Evolutionary conservation across 2,329 filamentous ascomycete genomes (phyloP).

Genomic region (Exophiala aquamarina): DNA sequence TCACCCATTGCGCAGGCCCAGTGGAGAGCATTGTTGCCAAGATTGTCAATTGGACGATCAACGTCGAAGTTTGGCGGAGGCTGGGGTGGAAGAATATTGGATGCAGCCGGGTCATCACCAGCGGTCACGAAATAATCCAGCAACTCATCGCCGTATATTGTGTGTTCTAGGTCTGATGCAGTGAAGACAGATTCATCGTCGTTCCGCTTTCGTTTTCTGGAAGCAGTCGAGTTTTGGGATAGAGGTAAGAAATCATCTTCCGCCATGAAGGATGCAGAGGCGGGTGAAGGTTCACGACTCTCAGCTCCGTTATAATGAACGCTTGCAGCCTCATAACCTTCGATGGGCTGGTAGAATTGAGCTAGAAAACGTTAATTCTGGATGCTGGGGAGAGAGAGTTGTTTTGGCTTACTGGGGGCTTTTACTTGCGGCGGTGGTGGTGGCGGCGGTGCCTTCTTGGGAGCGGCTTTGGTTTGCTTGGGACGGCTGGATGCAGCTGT

Average conservation of each 20-base stretch:
- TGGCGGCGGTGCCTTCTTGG: slow-evolving; percentile 57
- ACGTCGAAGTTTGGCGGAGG: slow-evolving; percentile 85
- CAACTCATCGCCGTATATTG: slow-evolving; percentile 87
- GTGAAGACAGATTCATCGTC: slow-evolving; percentile 52
- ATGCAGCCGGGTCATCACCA: slow-evolving; percentile 68
- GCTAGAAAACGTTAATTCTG: slow-evolving; percentile 8
- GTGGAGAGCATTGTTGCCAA: slow-evolving; percentile 88
- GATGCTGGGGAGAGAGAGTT: background rate
- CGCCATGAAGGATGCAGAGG: slow-evolving; percentile 79
- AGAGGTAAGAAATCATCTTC: slow-evolving; percentile 77
- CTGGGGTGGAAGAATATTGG: slow-evolving; percentile 62
- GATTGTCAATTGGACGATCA: slow-evolving; percentile 89
- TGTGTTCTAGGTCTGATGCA: slow-evolving; percentile 74
- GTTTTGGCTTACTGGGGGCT: slow-evolving; percentile 10
- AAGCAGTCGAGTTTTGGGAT: slow-evolving; percentile 58
- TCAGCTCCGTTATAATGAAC: slow-evolving; percentile 70
- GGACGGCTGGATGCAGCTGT: slow-evolving; percentile 70
- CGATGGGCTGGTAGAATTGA: slow-evolving; percentile 49
- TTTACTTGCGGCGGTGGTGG: background rate
- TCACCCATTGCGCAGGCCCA: slow-evolving; percentile 99
- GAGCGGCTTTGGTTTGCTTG: slow-evolving; percentile 68
- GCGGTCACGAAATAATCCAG: slow-evolving; percentile 94
- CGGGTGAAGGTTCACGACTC: slow-evolving; percentile 77
- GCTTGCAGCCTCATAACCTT: slow-evolving; percentile 63
- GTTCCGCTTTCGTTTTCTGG: slow-evolving; percentile 75